Conservation (phyloP, 2,329 filamentous ascomycete genomes). For the Colletotrichum liriopes region DNA sequence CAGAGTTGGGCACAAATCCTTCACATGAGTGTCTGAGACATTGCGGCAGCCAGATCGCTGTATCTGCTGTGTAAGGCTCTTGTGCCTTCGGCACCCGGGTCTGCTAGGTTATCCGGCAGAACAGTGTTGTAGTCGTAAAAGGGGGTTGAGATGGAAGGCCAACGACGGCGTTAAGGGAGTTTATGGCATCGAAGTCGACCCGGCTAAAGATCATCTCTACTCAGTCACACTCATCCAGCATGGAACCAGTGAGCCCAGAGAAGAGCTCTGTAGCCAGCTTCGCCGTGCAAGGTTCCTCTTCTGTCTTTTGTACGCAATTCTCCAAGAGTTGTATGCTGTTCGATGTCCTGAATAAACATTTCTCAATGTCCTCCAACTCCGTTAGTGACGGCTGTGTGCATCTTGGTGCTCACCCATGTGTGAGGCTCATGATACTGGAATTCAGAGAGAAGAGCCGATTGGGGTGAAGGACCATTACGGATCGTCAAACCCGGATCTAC, state of each 20-base stretch:
- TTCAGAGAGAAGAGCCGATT: too few relatives aligned
- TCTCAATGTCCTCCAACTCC: not conserved
- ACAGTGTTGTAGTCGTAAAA: not conserved
- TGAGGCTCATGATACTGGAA: not conserved
- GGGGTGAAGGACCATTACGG: not conserved
- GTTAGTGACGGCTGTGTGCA: not conserved
- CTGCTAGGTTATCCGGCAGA: not conserved
- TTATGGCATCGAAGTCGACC: not conserved
- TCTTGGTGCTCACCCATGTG: not conserved
- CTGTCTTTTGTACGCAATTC: not conserved
- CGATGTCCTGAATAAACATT: too few relatives aligned
- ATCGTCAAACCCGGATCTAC: slow-evolving; percentile 26
- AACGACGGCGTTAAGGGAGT: not conserved
- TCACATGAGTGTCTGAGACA: slow-evolving; percentile 20
- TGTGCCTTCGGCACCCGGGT: not conserved
- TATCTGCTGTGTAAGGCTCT: not conserved
- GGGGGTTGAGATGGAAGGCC: not conserved
- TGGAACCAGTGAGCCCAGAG: not conserved
- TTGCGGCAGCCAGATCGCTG: not conserved
- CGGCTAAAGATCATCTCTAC: not conserved
- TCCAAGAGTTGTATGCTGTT: too few relatives aligned
- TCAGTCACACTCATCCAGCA: not conserved
- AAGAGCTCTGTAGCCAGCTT: not conserved
- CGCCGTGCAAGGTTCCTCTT: not conserved
- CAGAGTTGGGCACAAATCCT: not conserved